These are phyloP conservation scores for Chrysopogon serrulatus DNA, from an alignment of 176 grass and related monocot species.

Conservation along the genomic window DNA sequence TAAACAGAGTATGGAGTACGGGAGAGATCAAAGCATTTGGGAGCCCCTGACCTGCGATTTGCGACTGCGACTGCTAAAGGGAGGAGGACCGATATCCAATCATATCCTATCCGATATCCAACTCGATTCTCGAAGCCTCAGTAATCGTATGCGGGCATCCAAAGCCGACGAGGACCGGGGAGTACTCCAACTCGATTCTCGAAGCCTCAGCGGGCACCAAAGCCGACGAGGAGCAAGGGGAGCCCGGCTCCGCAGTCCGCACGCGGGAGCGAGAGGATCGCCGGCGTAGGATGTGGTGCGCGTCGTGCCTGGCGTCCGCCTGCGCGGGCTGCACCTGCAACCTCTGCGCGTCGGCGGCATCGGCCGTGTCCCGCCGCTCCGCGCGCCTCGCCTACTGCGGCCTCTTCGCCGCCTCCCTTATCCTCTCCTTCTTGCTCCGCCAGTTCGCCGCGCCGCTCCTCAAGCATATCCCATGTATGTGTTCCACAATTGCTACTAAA, in stretches of 20 bases:
- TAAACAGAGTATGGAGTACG: too few relatives aligned
- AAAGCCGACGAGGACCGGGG: background rate
- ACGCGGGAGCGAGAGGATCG: background rate
- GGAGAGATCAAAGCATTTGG: too few relatives aligned
- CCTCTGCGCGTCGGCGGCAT: constrained; percentile 73
- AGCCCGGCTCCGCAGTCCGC: background rate
- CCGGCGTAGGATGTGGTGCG: constrained; percentile 58
- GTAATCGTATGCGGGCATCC: too few relatives aligned
- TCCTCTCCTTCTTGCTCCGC: constrained; percentile 47
- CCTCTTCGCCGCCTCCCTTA: constrained; percentile 46
- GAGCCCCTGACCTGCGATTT: too few relatives aligned
- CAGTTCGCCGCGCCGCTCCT: constrained; percentile 49
- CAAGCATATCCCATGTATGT: constrained; percentile 44
- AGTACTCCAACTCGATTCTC: background rate
- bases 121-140: too few relatives aligned
- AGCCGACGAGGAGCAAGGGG: background rate
- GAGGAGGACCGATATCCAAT: too few relatives aligned
- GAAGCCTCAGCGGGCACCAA: background rate
- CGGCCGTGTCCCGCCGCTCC: constrained; percentile 70
- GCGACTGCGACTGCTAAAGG: too few relatives aligned
- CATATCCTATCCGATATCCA: too few relatives aligned
- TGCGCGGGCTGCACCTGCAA: constrained; percentile 86
- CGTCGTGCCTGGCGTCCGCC: constrained; percentile 77
- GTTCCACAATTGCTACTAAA: background rate
- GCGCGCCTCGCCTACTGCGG: constrained; percentile 54